These are phyloP conservation scores for Laguncularia racemosa DNA, from an alignment of 345 rosid species.

Conservation along the genomic window DNA sequence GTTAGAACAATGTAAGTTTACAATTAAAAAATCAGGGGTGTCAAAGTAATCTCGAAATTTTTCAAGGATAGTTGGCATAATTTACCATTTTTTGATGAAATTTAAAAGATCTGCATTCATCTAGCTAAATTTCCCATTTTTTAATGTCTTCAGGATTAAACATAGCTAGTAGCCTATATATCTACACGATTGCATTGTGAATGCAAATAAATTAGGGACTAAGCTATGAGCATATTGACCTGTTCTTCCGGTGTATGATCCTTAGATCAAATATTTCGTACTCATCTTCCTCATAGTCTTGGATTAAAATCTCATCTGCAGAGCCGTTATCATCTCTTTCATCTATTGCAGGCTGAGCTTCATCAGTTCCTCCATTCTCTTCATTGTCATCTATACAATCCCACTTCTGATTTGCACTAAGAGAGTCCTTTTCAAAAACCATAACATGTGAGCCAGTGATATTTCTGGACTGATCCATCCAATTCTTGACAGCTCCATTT, in stretches of 20 bases:
- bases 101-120: too few species aligned
- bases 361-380: slow-evolving; percentile 13
- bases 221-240: slow-evolving; percentile 28
- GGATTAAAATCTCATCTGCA: slow-evolving; percentile 42
- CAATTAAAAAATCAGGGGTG: too few species aligned
- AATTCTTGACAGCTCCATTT: neutral
- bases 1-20: too few species aligned
- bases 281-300: slow-evolving; percentile 41
- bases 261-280: slow-evolving; percentile 76
- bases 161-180: too few species aligned
- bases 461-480: slow-evolving; percentile 1
- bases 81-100: too few species aligned
- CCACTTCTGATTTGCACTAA: neutral
- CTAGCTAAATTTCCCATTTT: too few species aligned
- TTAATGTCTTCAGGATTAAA: too few species aligned
- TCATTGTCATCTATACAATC: neutral
- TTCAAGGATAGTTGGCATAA: too few species aligned
- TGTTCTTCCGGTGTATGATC: slow-evolving; percentile 85
- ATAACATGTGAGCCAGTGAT: neutral
- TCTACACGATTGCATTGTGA: too few species aligned
- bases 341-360: slow-evolving; percentile 19
- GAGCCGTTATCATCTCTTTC: slow-evolving; percentile 8
- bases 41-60: too few species aligned
- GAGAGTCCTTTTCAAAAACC: neutral
- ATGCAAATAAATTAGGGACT: neutral